phyloP scores from a whole-genome alignment of 2,329 filamentous ascomycete genomes.

The Ascochyta viciae-villosae region DNA sequence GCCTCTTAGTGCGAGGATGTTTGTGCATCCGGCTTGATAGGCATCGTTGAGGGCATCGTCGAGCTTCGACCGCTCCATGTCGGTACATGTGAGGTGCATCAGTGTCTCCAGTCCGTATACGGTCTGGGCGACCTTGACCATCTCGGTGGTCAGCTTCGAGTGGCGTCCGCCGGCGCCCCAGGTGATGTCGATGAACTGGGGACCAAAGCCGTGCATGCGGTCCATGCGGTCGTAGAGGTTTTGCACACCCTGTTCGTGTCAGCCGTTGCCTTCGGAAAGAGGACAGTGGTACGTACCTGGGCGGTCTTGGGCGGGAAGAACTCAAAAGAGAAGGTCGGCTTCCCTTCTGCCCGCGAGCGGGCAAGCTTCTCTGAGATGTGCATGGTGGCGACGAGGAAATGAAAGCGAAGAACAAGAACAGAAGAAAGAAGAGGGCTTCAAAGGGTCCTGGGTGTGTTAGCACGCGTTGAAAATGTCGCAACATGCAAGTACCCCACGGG shows the following conservation, averaged over 20 bases:
- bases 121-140: constrained; percentile 94
- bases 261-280: constrained; percentile 9
- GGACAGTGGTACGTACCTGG: constrained; percentile 56
- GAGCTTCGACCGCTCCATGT: constrained; percentile 93
- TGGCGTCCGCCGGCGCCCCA: constrained; percentile 95
- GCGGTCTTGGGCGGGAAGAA: constrained; percentile 99
- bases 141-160: constrained; percentile 92
- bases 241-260: constrained; percentile 74
- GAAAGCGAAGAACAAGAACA: constrained; percentile 8
- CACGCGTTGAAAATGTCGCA: constrained; percentile 1
- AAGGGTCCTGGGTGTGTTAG: constrained; percentile 8
- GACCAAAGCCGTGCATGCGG: constrained; percentile 93
- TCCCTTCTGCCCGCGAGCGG: constrained; percentile 77
- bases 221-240: constrained; percentile 99
- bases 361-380: constrained; percentile 93
- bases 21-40: constrained; percentile 95
- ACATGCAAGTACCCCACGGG: constrained; percentile 29
- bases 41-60: constrained; percentile 86
- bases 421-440: constrained; percentile 1
- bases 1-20: constrained; percentile 91
- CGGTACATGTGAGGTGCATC: constrained; percentile 98
- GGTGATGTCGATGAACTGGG: constrained; percentile 96
- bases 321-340: constrained; percentile 96
- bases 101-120: constrained; percentile 97
- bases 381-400: constrained; percentile 65